These are phyloP conservation scores for Tetrastigma voinierianum DNA, from an alignment of 164 flowering plant species.

Conservation along the genomic window DNA sequence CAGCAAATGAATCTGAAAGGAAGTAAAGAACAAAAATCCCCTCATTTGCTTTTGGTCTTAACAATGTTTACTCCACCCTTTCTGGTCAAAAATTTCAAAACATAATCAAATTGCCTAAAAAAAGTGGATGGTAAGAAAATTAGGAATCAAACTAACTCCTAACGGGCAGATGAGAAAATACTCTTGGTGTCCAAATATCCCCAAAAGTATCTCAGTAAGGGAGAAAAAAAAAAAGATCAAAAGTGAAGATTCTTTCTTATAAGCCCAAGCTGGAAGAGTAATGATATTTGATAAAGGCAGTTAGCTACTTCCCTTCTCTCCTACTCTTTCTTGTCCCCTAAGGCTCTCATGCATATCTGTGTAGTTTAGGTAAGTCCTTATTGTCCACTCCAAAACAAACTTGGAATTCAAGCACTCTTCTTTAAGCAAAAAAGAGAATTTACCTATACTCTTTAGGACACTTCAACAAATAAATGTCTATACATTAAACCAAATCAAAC, in stretches of 20 bases:
- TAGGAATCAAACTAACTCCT: no score
- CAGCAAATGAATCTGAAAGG: no score
- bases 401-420: constrained; percentile 30
- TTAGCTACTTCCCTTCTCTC: constrained; percentile 14
- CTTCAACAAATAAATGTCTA: constrained; percentile 13
- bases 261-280: constrained; percentile 19
- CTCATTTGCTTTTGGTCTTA: no score
- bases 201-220: not conserved
- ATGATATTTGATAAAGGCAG: constrained; percentile 15
- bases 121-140: no score
- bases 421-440: constrained; percentile 10
- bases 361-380: constrained; percentile 27
- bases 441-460: constrained; percentile 11
- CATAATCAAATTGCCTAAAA: no score
- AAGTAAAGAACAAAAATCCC: no score
- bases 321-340: constrained; percentile 30
- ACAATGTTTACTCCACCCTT: no score
- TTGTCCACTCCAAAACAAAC: constrained; percentile 32
- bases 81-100: no score
- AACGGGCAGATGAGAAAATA: no score
- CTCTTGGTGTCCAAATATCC: no score
- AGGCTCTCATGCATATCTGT: constrained; percentile 18
- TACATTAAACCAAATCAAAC: not conserved
- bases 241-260: constrained; percentile 1
- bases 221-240: constrained; percentile 2